Evolutionary conservation across 306 rosid genomes (phyloP).

Genomic region (Cucumis hystrix): DNA sequence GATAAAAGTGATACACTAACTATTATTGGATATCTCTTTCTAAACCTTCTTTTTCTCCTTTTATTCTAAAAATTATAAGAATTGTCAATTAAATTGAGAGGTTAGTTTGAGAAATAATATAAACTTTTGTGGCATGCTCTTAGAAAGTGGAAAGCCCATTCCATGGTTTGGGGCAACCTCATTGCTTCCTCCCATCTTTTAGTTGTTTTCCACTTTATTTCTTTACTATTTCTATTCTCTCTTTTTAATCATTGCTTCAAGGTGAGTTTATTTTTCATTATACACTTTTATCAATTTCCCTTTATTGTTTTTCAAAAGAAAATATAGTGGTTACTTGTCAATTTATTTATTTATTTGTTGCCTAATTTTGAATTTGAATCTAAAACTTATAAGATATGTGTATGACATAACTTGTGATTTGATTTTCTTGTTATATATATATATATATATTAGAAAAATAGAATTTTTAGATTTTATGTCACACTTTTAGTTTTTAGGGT

Average conservation of each 20-base stretch:
- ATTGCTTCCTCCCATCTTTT: background rate
- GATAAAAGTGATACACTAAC: background rate
- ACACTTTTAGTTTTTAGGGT: too few relatives aligned
- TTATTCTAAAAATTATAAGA: background rate
- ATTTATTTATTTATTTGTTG: too few relatives aligned
- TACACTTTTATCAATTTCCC: too few relatives aligned
- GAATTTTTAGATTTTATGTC: too few relatives aligned
- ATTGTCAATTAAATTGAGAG: background rate
- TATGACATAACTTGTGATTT: too few relatives aligned
- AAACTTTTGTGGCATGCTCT: conserved; percentile 1
- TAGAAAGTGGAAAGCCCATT: background rate
- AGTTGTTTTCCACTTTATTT: background rate
- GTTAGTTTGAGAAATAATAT: background rate
- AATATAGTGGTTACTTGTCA: too few relatives aligned
- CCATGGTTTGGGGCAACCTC: background rate
- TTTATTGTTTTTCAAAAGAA: too few relatives aligned
- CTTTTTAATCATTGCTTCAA: background rate
- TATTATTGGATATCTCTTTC: background rate
- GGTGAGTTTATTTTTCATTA: background rate
- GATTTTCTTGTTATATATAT: too few relatives aligned
- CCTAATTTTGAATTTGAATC: too few relatives aligned
- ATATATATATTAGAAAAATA: too few relatives aligned
- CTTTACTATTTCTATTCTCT: background rate
- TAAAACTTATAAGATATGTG: too few relatives aligned
- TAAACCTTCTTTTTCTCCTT: background rate